Evolutionary conservation across 805 yeast genomes (phyloP).

Genomic region (Candida vartiovaarae): DNA sequence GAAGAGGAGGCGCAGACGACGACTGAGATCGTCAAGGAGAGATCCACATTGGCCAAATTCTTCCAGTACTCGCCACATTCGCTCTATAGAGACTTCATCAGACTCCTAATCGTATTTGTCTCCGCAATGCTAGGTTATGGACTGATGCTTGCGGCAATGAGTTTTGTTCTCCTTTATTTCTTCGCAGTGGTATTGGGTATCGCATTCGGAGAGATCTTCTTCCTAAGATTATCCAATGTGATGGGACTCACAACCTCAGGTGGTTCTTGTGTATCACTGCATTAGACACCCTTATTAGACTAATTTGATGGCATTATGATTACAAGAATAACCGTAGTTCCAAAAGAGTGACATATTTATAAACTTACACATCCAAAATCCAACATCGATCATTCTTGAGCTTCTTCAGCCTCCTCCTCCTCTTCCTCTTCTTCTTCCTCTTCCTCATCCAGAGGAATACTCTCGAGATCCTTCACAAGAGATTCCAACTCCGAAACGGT

Average conservation of each 20-base stretch:
- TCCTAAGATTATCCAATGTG: conserved; percentile 47
- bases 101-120: conserved; percentile 49
- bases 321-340: no score
- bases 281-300: conserved; percentile 5
- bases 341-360: no score
- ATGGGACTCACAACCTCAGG: conserved; percentile 26
- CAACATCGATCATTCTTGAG: background rate
- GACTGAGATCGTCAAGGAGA: conserved; percentile 1
- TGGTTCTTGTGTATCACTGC: conserved; percentile 15
- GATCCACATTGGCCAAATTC: conserved; percentile 26
- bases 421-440: conserved; percentile 29
- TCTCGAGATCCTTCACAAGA: conserved; percentile 38
- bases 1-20: background rate
- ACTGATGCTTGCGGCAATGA: conserved; percentile 75
- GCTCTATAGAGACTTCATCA: conserved; percentile 43
- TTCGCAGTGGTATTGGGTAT: conserved; percentile 69
- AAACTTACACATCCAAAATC: no score
- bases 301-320: no score
- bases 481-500: conserved; percentile 42
- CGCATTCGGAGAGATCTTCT: conserved; percentile 62
- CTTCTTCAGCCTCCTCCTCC: conserved; percentile 16
- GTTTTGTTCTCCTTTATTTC: conserved; percentile 57
- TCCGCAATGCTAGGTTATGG: conserved; percentile 65
- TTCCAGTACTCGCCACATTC: conserved; percentile 30
- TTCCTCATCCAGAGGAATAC: conserved; percentile 39